Conservation (phyloP, 2,329 filamentous ascomycete genomes). For the Arthroderma sp. region DNA sequence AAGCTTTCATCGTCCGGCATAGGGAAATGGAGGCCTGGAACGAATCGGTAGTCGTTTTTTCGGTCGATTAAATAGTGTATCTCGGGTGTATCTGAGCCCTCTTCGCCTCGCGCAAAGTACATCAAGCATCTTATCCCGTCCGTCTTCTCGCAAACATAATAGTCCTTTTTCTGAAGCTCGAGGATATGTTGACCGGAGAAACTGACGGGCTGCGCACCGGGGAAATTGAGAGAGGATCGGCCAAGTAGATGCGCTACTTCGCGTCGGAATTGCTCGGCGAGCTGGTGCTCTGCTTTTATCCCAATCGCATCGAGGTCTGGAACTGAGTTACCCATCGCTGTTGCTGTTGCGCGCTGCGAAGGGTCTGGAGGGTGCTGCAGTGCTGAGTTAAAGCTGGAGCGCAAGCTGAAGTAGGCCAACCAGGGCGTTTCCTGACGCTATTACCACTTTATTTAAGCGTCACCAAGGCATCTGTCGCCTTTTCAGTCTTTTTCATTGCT, state of each 20-base stretch:
- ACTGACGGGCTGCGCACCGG: conserved; percentile 86
- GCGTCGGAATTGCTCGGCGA: conserved; percentile 50
- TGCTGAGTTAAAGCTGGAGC: conserved; percentile 8
- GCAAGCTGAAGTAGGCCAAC: too few relatives aligned
- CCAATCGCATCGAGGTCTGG: conserved; percentile 37
- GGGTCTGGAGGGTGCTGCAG: too few relatives aligned
- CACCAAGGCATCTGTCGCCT: too few relatives aligned
- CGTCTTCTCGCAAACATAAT: conserved; percentile 97
- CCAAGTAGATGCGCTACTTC: conserved; percentile 67
- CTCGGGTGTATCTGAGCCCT: conserved; percentile 49
- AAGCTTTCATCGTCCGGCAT: conserved; percentile 47
- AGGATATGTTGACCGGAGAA: conserved; percentile 69
- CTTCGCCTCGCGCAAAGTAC: conserved; percentile 54
- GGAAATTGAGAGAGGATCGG: conserved; percentile 53
- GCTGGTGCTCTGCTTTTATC: conserved; percentile 48
- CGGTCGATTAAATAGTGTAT: conserved; percentile 90
- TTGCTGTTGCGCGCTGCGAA: background rate
- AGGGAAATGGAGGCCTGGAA: conserved; percentile 71
- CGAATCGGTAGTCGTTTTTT: conserved; percentile 91
- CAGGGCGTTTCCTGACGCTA: too few relatives aligned
- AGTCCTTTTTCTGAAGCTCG: conserved; percentile 73
- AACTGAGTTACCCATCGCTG: conserved; percentile 26
- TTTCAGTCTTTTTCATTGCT: too few relatives aligned
- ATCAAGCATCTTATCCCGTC: conserved; percentile 93
- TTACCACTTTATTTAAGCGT: too few relatives aligned